Percentiles rank a stretch among this genome's conserved stretches.
These are phyloP conservation scores for Senna tora DNA, from an alignment of 306 rosid species.

Conservation along the genomic window DNA sequence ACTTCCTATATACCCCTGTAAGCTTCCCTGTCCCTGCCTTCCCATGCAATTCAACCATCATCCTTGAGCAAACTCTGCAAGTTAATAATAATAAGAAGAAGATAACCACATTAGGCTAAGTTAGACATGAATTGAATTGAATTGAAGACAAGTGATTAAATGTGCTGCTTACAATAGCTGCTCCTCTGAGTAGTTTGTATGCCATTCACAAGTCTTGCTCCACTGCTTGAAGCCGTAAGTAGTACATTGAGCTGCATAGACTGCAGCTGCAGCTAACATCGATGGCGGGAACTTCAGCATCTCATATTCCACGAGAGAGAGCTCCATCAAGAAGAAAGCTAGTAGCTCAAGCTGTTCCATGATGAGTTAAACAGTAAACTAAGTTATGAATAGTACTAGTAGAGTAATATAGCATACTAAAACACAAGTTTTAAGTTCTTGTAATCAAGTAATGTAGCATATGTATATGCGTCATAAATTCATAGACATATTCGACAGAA, in stretches of 20 bases:
- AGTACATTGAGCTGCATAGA: conserved; percentile 74
- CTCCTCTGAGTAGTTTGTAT: conserved; percentile 84
- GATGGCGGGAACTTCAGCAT: conserved; percentile 90
- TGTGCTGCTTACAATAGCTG: conserved; percentile 79
- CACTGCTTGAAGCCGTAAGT: conserved; percentile 65
- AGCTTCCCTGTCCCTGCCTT: conserved; percentile 84
- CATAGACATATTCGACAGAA: neutral
- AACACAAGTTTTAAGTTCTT: neutral
- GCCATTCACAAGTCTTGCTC: conserved; percentile 90
- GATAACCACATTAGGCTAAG: neutral
- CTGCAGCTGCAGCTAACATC: conserved; percentile 84
- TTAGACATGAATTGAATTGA: conserved; percentile 15
- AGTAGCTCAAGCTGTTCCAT: conserved; percentile 73
- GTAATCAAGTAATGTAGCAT: too few species aligned
- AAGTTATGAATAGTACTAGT: neutral
- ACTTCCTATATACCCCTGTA: conserved; percentile 85
- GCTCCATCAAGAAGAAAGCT: conserved; percentile 90
- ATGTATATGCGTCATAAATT: too few species aligned
- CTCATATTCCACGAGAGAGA: conserved; percentile 82
- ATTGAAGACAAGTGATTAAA: too few species aligned
- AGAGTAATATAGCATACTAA: neutral
- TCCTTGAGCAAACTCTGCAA: conserved; percentile 75
- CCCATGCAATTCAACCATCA: conserved; percentile 79
- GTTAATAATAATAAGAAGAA: conserved; percentile 15
- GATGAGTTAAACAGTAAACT: neutral